Base-by-base conservation (phyloP, 495 filamentous ascomycete genomes). In the Gamarada debralockiae region DNA sequence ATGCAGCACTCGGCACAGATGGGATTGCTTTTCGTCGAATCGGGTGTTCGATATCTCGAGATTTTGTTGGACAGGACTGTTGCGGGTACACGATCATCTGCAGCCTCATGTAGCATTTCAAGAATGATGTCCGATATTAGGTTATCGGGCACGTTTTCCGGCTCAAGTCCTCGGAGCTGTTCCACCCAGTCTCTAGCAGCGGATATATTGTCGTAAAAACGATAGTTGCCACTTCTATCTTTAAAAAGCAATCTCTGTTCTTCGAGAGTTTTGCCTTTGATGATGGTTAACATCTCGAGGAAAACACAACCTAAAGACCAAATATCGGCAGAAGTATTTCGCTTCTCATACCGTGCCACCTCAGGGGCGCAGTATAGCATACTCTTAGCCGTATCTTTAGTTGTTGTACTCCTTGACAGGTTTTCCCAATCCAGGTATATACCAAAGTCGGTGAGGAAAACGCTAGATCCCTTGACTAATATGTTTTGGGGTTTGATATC, bases 401-500 rank as follows among this genome's bases (percentile, higher is more conserved):
- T 57, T 50, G 62, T 62, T 7, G 65, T 69, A 44, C 56, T 59
- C 7, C 40, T 41, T 3, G 29, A 20, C 33, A 50, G 12, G 24
- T 43, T 44, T 18, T 40, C 56, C 57, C 65, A 72, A 52, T 66
- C 66, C 31, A 52, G 50, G 3, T 68, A 60, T 3, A 65, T 59
- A 8, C 71, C 70, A 59, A 75, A 75, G 50, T 75, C 72, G 7
- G 70, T 55, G 5, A 74, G 51, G n/a, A 61, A 59, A 20, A 75
- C 56, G 14, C 42, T 48, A 17, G 40, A 53, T 33, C 44, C 47
- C 24, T 73, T 57, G 17, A 75, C 55, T 12, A 74, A 59, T 20
- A 75, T 68, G 38, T 75, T 73, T 41, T 58, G 47, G 2, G 72
- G 72, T 51, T 75, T 75, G 48, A 75, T 70, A 53, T 75, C 49